Base-by-base conservation (phyloP, 306 rosid species). In the Adenanthera pavonina region DNA sequence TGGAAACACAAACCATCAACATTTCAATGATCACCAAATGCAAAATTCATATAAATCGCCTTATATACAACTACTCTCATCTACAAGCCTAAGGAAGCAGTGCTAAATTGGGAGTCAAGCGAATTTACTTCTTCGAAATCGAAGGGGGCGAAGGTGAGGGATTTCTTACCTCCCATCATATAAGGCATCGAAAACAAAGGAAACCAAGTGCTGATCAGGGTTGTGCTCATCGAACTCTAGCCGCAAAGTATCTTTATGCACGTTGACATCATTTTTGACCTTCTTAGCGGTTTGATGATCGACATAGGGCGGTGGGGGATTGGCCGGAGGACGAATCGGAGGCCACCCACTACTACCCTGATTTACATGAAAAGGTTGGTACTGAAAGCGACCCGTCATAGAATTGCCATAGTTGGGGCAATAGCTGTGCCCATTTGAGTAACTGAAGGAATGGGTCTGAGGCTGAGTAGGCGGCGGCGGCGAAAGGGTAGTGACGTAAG, bases 211-310 rank as follows among this genome's bases (percentile, higher is more conserved):
- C 0, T 87, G 92, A 89, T 91, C 92, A 38, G 95, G 94, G 71
- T 90, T 83, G 12, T 64, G 87, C 13, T 86, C 85, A 76, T 95
- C 97, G 20, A 88, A 41, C 77, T 90, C 89, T 0, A 95, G 67
- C 49, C 81, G 66, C 83, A 95, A 41, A 19, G 97, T 91, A 68
- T 87, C 92, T 80, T 95, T 95, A 65, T 84, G 95, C 52, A 95
- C 91, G 73, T 92, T 95, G 33, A 95, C 98, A 51, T 90, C 87
- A 66, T 87, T 95, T 77, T 79, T 87, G 5, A 95, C 90, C 92
- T 91, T 95, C 89, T 92, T 92, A 5, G 98, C 92, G 41, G 86
- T 79, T 78, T 88, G 97, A 61, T 92, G 97, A 72, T 91, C 97
- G 14, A 95, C 95, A 17, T 84, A 87, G 25, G 90, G 97, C 8